Percentiles rank a stretch among this genome's conserved stretches.
phyloP scores from a whole-genome alignment of 2,329 filamentous ascomycete genomes.

The Sporothrix pseudoabietina region DNA sequence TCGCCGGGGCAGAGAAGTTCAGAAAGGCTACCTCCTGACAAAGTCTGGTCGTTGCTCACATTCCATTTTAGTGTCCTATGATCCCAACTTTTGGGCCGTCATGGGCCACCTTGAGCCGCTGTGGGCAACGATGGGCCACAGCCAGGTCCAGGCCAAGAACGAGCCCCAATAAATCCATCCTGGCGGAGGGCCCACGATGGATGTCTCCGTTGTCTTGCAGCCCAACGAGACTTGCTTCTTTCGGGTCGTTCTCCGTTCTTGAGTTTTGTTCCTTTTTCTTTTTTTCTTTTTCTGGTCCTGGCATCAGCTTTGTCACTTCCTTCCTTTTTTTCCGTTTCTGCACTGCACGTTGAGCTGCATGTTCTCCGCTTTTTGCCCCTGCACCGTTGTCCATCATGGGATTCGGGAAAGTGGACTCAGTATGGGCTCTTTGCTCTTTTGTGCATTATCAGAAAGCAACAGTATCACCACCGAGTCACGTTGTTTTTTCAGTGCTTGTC shows the following conservation, averaged over 20 bases:
- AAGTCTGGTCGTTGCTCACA: background rate
- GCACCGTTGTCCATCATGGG: background rate
- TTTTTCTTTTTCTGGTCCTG: background rate
- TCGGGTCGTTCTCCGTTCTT: background rate
- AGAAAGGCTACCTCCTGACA: background rate
- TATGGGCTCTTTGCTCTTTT: background rate
- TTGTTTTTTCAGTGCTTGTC: background rate
- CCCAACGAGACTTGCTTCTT: conserved; percentile 1
- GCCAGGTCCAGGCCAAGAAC: conserved; percentile 8
- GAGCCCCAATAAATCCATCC: conserved; percentile 2
- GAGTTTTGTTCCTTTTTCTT: background rate
- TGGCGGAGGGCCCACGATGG: background rate
- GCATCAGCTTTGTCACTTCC: background rate
- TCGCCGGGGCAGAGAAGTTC: background rate
- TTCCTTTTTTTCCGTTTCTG: background rate
- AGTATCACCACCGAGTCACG: background rate
- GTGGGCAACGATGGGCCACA: background rate
- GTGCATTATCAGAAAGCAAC: background rate
- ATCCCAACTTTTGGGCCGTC: background rate
- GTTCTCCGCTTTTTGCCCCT: conserved; percentile 17
- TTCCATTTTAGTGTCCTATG: conserved; percentile 4
- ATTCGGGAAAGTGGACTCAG: background rate
- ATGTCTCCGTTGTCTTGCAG: background rate
- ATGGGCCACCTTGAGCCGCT: too few species aligned
- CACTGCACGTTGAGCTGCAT: conserved; percentile 2